phyloP scores from a whole-genome alignment of 768 basidiomycete genomes.

The Antrodiella citrinella region DNA sequence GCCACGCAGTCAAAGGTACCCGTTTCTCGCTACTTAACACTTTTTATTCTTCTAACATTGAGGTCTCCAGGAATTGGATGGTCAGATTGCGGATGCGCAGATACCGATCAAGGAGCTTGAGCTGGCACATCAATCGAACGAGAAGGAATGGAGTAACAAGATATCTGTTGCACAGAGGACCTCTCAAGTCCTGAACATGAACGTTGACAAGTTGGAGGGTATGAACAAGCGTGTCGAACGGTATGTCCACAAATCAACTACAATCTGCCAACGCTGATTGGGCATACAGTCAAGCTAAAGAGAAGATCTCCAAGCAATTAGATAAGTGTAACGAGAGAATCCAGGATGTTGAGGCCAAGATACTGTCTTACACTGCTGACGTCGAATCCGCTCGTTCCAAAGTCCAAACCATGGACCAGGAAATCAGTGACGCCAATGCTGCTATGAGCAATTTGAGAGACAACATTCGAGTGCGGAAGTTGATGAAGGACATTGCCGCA shows the following conservation, averaged over 20 bases:
- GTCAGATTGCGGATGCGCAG: conserved; percentile 49
- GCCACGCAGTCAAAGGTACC: conserved; percentile 42
- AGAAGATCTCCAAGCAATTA: conserved; percentile 53
- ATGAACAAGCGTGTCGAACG: conserved; percentile 59
- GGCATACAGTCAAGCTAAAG: conserved; percentile 75
- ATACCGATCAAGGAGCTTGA: conserved; percentile 60
- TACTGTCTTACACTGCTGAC: conserved; percentile 31
- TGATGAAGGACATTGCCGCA: conserved; percentile 55
- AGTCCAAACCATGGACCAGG: conserved; percentile 60
- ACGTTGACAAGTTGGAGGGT: conserved; percentile 50
- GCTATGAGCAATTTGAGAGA: conserved; percentile 66
- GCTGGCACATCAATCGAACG: conserved; percentile 39
- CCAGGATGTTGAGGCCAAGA: conserved; percentile 36
- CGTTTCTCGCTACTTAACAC: too few species aligned
- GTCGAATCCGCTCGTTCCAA: conserved; percentile 33
- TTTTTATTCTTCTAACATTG: too few species aligned
- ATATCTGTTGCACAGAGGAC: conserved; percentile 44
- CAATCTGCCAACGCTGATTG: too few species aligned
- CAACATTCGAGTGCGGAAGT: conserved; percentile 71
- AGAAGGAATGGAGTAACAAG: conserved; percentile 41
- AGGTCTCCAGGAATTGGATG: conserved; percentile 51
- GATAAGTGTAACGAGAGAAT: conserved; percentile 51
- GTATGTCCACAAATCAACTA: conserved; percentile 34
- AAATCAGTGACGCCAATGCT: conserved; percentile 71
- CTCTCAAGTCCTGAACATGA: conserved; percentile 60